These are phyloP conservation scores for Cynanchum wilfordii DNA, from an alignment of 257 asterid species.

Conservation along the genomic window DNA sequence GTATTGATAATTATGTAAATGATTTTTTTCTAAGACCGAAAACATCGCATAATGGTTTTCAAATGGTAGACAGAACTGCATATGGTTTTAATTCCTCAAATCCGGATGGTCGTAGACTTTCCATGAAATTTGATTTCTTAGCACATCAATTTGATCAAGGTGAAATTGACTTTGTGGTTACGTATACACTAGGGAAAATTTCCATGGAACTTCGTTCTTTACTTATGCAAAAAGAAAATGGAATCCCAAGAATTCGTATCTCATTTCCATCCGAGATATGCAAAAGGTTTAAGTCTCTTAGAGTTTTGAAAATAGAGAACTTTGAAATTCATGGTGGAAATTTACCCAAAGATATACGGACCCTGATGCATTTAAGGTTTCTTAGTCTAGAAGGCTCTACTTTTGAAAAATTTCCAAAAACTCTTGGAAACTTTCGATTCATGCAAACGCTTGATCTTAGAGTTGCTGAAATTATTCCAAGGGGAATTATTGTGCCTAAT, in stretches of 20 bases:
- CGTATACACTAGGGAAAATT: accelerated
- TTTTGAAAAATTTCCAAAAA: not conserved
- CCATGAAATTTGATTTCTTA: not conserved
- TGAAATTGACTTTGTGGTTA: not conserved
- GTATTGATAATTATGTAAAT: no score
- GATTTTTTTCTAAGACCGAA: no score
- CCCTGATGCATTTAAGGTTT: not conserved
- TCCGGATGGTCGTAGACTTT: not conserved
- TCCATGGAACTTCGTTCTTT: not conserved
- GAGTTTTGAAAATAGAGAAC: not conserved
- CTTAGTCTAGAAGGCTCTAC: not conserved
- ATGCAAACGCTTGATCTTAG: not conserved
- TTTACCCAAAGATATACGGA: not conserved
- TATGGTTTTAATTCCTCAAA: not conserved
- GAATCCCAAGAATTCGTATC: not conserved
- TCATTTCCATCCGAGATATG: not conserved
- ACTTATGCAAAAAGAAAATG: not conserved
- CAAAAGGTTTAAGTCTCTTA: not conserved
- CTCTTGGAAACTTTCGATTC: not conserved
- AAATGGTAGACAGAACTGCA: not conserved
- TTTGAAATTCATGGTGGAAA: not conserved
- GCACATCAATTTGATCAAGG: not conserved
- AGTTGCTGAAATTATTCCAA: not conserved
- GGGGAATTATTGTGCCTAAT: not conserved
- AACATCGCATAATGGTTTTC: no score